Percentiles rank a stretch among this genome's conserved stretches.
Conservation (phyloP, 495 filamentous ascomycete species). For the Rhypophila decipiens region DNA sequence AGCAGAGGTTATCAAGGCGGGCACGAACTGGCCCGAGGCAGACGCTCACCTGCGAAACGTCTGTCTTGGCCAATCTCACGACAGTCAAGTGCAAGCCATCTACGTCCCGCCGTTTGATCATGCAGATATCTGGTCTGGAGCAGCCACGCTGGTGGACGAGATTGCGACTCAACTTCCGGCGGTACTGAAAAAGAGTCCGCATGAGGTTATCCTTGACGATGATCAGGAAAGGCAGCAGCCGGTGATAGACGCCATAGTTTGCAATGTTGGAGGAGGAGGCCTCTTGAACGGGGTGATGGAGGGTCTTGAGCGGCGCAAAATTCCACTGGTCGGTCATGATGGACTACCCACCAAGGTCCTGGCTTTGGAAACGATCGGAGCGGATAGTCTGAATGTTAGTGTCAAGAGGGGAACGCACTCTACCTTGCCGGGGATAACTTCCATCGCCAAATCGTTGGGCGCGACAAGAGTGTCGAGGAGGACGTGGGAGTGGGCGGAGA, state of each 20-base stretch:
- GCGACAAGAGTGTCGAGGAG: conserved; percentile 64
- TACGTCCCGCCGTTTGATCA: conserved; percentile 94
- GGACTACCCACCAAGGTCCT: conserved; percentile 50
- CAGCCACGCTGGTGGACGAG: conserved; percentile 68
- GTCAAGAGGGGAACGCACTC: conserved; percentile 55
- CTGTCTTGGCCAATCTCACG: conserved; percentile 40
- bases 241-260: conserved; percentile 63
- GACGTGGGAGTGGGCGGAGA: conserved; percentile 57
- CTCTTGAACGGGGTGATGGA: conserved; percentile 72
- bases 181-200: background rate
- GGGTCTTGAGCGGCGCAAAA: conserved; percentile 54
- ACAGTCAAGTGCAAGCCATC: conserved; percentile 46
- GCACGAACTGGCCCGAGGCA: conserved; percentile 69
- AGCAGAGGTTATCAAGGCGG: conserved; percentile 61
- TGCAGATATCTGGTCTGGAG: conserved; percentile 75
- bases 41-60: conserved; percentile 63
- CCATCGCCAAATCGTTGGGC: conserved; percentile 73
- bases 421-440: conserved; percentile 69
- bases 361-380: conserved; percentile 76
- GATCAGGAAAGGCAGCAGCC: conserved; percentile 22
- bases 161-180: conserved; percentile 49
- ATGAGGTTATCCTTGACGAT: conserved; percentile 17
- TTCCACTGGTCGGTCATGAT: conserved; percentile 11
- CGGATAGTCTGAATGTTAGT: conserved; percentile 60
- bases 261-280: conserved; percentile 85